Base-by-base conservation (phyloP, 805 yeast species). In the Suhomyces xylopsoci region DNA sequence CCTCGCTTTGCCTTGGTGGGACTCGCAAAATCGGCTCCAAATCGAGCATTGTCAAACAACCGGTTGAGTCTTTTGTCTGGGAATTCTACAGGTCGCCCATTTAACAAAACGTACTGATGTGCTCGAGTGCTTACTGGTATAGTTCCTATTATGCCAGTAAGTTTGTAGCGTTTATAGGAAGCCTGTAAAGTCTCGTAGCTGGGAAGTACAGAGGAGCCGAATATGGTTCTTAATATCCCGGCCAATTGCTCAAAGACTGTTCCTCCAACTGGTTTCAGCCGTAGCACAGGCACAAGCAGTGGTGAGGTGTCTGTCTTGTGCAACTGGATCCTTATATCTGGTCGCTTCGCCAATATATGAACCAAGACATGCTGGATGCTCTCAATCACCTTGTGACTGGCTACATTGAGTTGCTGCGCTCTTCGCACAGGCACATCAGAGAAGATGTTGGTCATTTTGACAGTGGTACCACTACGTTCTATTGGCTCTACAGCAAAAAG, bases 31-130 rank as follows among this genome's bases (percentile, higher is more conserved):
- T n/a, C 3, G 14, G 28, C 19, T 14, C 56, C 64, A 62, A 60
- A 7, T 58, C 62, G 41, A 66, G 32, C 49, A 2, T 57, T 47
- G 9, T 43, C 34, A 51, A 74, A 72, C 6, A 55, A 20, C 32
- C 55, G 58, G 48, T 68, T 68, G 10, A 74, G 55, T 0, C 52
- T 12, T 58, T 51, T 60, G n/a, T 53, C 51, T 2, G 45, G 40
- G 15, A 57, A 44, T 7, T 22, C 8, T 15, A 73, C 59, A 9
- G 58, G 65, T 22, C 78, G 65, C 2, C 72, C 72, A 61, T 84
- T 81, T 20, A 80, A 56, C 49, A 71, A 78, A 1, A 82, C 57
- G 48, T 70, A 76, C 57, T 83, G 88, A 51, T 71, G 68, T 1
- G 58, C 54, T 43, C 66, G 73, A 0, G 76, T 61, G 50, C 69